Evolutionary conservation across 352 stramenopile genomes (phyloP), one percentile per base, ranked within the genome.

Genomic region (Pythium chondricola): DNA sequence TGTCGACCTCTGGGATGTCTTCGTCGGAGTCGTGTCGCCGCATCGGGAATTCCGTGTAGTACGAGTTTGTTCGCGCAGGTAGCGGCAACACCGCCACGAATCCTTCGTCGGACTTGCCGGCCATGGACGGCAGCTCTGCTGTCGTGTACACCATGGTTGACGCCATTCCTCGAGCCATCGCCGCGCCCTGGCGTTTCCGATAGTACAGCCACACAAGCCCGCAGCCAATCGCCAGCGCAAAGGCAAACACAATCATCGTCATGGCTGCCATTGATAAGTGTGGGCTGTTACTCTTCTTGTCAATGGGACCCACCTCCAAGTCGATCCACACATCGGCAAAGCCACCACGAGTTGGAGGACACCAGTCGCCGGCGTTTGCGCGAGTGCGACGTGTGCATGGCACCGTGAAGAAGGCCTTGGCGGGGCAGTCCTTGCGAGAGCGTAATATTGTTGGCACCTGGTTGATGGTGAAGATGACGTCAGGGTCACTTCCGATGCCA

Each of bases 401-500:
- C 1, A 73, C 61, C n/a, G 72, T 65, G 54, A 82, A 84, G 25
- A 62, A 64, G 2, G 65, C 33, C 16, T 62, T 52, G 1, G 21
- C 21, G 5, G 72, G 62, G 20, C 72, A 84, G 43, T 55, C 58
- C 22, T 55, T 40, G 2, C 48, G 47, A 8, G 49, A 49, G 26
- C 18, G 38, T 4, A 58, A 33, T 7, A 62, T 26, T 6, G 32
- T 43, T n/a, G 56, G 38, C 2, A 58, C 43, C 43, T 84, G 69
- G 48, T 75, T 69, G 41, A 84, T 79, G 18, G 65, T 78, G 53
- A 73, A 77, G 5, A 25, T n/a, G n/a, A n/a, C n/a, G n/a, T n/a
- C n/a, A 16, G 29, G 10, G 4, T 43, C 29, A 21, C 20, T 39
- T 9, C 41, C 25, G 25, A 11, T 42, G n/a, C n/a, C n/a, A n/a